phyloP scores from a whole-genome alignment of 345 rosid species.

The Populus tremula region DNA sequence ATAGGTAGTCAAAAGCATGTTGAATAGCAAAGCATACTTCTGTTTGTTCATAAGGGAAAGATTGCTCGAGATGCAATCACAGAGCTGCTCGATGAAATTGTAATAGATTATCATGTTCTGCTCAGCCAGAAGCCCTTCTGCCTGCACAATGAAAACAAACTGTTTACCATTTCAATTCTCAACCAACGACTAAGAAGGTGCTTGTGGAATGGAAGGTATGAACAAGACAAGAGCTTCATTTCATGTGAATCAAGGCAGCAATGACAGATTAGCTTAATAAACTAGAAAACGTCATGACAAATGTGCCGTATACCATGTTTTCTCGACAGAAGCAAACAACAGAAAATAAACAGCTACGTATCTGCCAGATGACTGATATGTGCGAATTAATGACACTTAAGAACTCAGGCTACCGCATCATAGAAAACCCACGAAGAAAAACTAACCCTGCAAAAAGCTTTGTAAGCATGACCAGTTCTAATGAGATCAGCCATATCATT shows the following conservation, averaged over 20 bases:
- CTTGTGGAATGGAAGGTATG: background rate
- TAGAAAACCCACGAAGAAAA: background rate
- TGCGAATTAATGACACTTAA: background rate
- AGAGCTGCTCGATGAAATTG: constrained; percentile 52
- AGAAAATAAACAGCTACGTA: background rate
- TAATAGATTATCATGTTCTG: constrained; percentile 55
- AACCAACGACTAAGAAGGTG: too few relatives aligned
- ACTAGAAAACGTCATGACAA: background rate
- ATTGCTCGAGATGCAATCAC: constrained; percentile 43
- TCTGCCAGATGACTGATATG: background rate
- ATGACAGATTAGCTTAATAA: background rate
- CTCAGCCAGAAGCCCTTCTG: constrained; percentile 70
- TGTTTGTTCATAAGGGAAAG: constrained; percentile 57
- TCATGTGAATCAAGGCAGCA: background rate
- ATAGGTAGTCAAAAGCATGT: background rate
- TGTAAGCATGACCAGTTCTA: constrained; percentile 48
- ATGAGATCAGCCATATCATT: constrained; percentile 88
- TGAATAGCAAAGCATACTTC: constrained; percentile 35
- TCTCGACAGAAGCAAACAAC: background rate
- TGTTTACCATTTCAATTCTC: too few relatives aligned
- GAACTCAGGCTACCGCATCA: background rate
- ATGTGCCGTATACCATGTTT: background rate
- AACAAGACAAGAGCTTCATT: background rate
- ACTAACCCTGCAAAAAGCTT: constrained; percentile 79
- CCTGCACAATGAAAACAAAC: constrained; percentile 40